These are phyloP conservation scores for Phytophthora megakarya DNA, from an alignment of 352 stramenopile genomes.

Conservation along the genomic window DNA sequence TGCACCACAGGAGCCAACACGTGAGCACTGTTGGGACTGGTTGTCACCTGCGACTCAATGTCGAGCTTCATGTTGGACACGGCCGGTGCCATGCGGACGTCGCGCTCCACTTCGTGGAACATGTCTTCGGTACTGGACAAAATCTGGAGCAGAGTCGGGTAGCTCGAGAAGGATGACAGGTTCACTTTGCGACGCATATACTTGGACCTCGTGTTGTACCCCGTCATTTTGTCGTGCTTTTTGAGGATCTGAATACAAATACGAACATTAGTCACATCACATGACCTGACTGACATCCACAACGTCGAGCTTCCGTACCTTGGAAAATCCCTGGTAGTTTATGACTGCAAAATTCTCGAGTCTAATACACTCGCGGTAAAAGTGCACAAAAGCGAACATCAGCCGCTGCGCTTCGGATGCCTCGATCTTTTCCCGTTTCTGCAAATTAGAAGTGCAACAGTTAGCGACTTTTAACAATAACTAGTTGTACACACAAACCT, in stretches of 20 bases:
- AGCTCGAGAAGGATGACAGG: constrained; percentile 77
- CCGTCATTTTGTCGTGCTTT: constrained; percentile 87
- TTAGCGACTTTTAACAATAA: neutral
- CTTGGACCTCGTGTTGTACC: constrained; percentile 85
- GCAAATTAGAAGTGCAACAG: neutral
- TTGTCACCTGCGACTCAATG: constrained; percentile 32
- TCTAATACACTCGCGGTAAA: constrained; percentile 80
- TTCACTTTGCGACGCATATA: constrained; percentile 88
- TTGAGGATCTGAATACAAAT: constrained; percentile 63
- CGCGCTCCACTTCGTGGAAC: constrained; percentile 75
- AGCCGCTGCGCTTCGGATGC: constrained; percentile 66
- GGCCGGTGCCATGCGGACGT: constrained; percentile 52
- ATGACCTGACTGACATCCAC: neutral
- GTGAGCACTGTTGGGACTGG: neutral
- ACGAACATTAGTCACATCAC: constrained; percentile 3
- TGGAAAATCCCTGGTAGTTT: constrained; percentile 88
- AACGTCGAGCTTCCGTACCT: constrained; percentile 38
- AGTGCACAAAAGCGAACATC: constrained; percentile 85
- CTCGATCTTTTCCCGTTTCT: constrained; percentile 52
- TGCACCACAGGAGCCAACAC: constrained; percentile 30
- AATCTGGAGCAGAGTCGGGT: constrained; percentile 73
- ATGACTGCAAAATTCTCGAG: constrained; percentile 87
- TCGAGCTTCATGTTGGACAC: constrained; percentile 66
- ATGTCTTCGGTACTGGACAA: constrained; percentile 80
- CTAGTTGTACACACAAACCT: constrained; percentile 31